phyloP scores from a whole-genome alignment of 768 basidiomycete genomes.

The Hysterangium stoloniferum region DNA sequence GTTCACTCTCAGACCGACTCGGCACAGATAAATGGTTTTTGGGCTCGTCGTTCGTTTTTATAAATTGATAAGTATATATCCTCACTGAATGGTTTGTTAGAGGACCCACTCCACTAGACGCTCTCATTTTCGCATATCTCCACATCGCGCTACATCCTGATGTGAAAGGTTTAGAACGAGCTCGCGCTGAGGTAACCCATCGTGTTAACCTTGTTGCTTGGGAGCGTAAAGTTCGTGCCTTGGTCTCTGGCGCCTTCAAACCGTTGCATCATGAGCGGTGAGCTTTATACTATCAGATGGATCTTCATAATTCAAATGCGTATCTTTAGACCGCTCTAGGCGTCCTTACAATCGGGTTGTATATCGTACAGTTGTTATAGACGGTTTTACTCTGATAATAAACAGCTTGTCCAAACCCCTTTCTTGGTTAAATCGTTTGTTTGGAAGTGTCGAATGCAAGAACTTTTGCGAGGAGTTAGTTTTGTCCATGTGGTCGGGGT shows the following conservation, averaged over 20 bases:
- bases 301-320: too few relatives aligned
- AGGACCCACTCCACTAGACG: slow-evolving; percentile 71
- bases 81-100: slow-evolving; percentile 28
- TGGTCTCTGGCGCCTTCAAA: slow-evolving; percentile 47
- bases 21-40: slow-evolving; percentile 79
- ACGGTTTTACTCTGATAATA: too few relatives aligned
- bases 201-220: slow-evolving; percentile 74
- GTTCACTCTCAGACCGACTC: slow-evolving; percentile 65
- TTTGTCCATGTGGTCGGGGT: too few relatives aligned
- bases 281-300: slow-evolving; percentile 5
- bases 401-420: too few relatives aligned
- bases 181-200: slow-evolving; percentile 59
- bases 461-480: too few relatives aligned
- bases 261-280: not conserved
- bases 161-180: slow-evolving; percentile 21
- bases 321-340: too few relatives aligned
- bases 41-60: slow-evolving; percentile 41
- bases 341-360: too few relatives aligned
- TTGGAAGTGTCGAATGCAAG: too few relatives aligned
- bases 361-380: too few relatives aligned
- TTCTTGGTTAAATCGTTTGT: too few relatives aligned
- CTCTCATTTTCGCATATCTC: slow-evolving; percentile 75
- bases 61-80: slow-evolving; percentile 1
- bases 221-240: slow-evolving; percentile 60
- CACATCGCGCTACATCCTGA: slow-evolving; percentile 51